phyloP scores from a whole-genome alignment of 768 basidiomycete species.

The Lactarius trivialis region DNA sequence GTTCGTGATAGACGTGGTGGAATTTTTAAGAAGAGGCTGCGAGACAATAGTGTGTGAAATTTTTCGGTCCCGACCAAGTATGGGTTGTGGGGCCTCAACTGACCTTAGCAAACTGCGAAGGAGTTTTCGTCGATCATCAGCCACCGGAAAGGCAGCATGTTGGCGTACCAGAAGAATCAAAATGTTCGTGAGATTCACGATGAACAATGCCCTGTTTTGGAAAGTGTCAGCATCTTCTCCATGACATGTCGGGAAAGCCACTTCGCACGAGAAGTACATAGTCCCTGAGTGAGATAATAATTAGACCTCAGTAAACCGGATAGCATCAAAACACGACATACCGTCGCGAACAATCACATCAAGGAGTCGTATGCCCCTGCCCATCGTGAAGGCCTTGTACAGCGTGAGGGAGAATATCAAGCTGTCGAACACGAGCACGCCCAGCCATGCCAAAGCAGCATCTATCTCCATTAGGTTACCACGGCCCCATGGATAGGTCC shows the following conservation, averaged over 20 bases:
- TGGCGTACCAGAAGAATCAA: slow-evolving; percentile 9
- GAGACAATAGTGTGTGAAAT: not conserved
- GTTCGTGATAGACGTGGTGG: slow-evolving; percentile 8
- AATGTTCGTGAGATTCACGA: slow-evolving; percentile 13
- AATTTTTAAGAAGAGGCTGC: slow-evolving; percentile 6
- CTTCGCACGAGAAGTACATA: slow-evolving; percentile 16
- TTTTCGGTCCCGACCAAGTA: not conserved
- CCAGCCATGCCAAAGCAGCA: slow-evolving; percentile 9
- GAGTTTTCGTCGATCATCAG: not conserved
- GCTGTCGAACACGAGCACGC: slow-evolving; percentile 9
- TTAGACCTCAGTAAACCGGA: not conserved
- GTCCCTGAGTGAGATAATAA: not conserved
- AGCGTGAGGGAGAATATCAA: slow-evolving; percentile 12
- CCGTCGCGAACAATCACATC: slow-evolving; percentile 17
- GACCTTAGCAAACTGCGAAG: slow-evolving; percentile 9
- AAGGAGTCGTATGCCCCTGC: slow-evolving; percentile 4
- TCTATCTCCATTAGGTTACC: slow-evolving; percentile 1
- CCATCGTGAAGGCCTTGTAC: slow-evolving; percentile 10
- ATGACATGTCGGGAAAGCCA: not conserved
- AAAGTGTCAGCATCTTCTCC: not conserved
- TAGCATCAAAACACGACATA: not conserved
- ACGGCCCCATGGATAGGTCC: not conserved
- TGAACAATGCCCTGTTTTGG: slow-evolving; percentile 4
- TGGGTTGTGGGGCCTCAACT: not conserved
- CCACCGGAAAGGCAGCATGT: not conserved